These are phyloP conservation scores for Tuber magnatum DNA, from an alignment of 495 filamentous ascomycete genomes.

Conservation along the genomic window DNA sequence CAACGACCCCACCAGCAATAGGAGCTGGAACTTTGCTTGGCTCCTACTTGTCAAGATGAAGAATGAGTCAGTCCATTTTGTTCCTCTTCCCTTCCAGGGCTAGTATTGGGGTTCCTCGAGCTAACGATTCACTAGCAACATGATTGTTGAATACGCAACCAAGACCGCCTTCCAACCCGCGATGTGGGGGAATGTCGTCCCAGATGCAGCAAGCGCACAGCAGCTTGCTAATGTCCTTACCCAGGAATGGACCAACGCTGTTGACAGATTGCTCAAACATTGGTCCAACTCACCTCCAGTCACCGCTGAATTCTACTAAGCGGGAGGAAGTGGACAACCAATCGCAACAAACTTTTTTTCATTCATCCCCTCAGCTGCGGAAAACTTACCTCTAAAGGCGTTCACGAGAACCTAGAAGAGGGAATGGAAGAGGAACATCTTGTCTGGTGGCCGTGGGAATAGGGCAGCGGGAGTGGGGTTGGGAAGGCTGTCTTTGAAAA, in stretches of 20 bases:
- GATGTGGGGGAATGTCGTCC: slow-evolving; percentile 64
- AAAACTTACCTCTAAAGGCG: not conserved
- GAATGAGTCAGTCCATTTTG: slow-evolving; percentile 52
- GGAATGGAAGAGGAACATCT: not conserved
- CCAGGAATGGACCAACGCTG: slow-evolving; percentile 60
- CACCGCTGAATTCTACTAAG: slow-evolving; percentile 25
- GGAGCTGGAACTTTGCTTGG: slow-evolving; percentile 76
- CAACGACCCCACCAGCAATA: slow-evolving; percentile 56
- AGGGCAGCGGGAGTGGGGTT: not conserved
- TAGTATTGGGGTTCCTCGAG: not conserved
- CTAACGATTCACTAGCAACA: slow-evolving; percentile 44
- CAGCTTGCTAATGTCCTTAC: slow-evolving; percentile 58
- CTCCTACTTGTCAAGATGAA: slow-evolving; percentile 61
- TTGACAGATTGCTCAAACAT: slow-evolving; percentile 60
- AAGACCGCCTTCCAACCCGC: slow-evolving; percentile 55
- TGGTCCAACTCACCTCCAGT: slow-evolving; percentile 56
- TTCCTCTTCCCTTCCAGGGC: not conserved
- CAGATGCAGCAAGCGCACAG: slow-evolving; percentile 49
- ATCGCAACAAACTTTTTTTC: not conserved
- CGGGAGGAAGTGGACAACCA: not conserved
- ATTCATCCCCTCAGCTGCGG: not conserved
- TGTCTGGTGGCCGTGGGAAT: not conserved
- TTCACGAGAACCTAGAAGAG: not conserved
- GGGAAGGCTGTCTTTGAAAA: not conserved
- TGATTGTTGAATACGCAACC: slow-evolving; percentile 56